Percentiles rank a stretch among this genome's conserved stretches.
Conservation (phyloP, 2,329 filamentous ascomycete species). For the Fusarium sp. region DNA sequence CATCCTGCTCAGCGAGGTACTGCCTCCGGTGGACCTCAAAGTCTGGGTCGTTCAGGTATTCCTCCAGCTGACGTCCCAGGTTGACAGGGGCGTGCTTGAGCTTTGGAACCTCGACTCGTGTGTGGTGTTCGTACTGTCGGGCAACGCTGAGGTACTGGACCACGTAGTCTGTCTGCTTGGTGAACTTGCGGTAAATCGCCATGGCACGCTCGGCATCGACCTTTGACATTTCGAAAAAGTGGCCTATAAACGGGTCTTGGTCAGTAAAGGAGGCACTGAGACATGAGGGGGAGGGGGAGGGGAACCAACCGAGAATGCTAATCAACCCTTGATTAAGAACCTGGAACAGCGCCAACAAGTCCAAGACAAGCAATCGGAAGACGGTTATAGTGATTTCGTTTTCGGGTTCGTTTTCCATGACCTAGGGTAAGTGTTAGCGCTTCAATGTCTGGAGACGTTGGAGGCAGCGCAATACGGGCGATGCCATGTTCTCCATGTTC, state of each 20-base stretch:
- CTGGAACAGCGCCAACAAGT: constrained; percentile 90
- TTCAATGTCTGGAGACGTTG: not conserved
- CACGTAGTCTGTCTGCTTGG: constrained; percentile 90
- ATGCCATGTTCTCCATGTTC: not conserved
- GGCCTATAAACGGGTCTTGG: constrained; percentile 67
- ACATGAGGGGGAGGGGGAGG: constrained; percentile 17
- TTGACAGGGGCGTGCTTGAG: constrained; percentile 97
- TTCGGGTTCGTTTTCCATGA: constrained; percentile 88
- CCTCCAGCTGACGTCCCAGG: constrained; percentile 87
- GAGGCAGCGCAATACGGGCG: not conserved
- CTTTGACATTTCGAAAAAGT: constrained; percentile 98
- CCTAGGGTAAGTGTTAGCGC: constrained; percentile 59
- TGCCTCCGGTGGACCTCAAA: constrained; percentile 94
- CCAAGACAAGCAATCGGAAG: constrained; percentile 90
- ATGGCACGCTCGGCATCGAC: constrained; percentile 92
- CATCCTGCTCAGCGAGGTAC: constrained; percentile 89
- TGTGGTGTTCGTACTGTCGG: constrained; percentile 91
- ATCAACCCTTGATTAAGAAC: constrained; percentile 98
- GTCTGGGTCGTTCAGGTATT: constrained; percentile 93
- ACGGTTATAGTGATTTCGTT: constrained; percentile 97
- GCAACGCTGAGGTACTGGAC: constrained; percentile 91
- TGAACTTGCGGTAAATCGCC: constrained; percentile 91
- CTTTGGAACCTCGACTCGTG: constrained; percentile 93
- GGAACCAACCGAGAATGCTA: constrained; percentile 84
- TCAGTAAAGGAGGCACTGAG: constrained; percentile 23